Evolutionary conservation across 345 rosid species (phyloP), one percentile per base, ranked within the genome.

Genomic region (Corchorus capsularis): DNA sequence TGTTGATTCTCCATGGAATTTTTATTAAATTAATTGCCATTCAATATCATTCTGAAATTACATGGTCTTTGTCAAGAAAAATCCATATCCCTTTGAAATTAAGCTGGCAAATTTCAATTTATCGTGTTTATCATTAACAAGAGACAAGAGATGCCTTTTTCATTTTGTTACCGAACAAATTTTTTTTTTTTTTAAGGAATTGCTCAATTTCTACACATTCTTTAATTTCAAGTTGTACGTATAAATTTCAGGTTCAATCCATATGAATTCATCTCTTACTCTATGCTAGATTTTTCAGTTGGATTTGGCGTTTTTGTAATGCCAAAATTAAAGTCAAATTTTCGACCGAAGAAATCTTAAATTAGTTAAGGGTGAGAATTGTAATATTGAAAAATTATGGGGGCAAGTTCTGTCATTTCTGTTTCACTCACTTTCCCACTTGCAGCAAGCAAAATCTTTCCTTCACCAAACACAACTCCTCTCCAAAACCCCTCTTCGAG

Each of bases 391-490:
- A 32, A 32, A 15, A 15, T 1, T 32, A 5, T 1, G 22, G 73
- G 63, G 61, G 1, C 47, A 53, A 54, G 17, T 53, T 70, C 53
- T 10, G 61, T 70, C 5, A 69, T 16, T 69, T 49, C 59, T 1
- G 20, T 34, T 22, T 14, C 43, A 32, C 27, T 32, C 20, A 32
- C 45, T 69, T 27, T 8, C 71, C 71, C 37, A 67, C 71, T 67
- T 67, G 71, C 41, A 1, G 71, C 72, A 15, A 52, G 62, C 74
- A 70, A 70, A 70, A 70, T 37, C 62, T 53, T 70, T 12, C 49
- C 74, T 70, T 70, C 74, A 70, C 43, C 62, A n/a, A 19, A 53
- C 11, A 12, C 47, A 11, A 5, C 32, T 39, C 73, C 34, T 50
- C 41, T 53, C 20, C 47, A 47, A 70, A 35, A 4, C 27, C 46